These are phyloP conservation scores for Arabidopsis suecica DNA, from an alignment of 345 rosid species.

Conservation along the genomic window DNA sequence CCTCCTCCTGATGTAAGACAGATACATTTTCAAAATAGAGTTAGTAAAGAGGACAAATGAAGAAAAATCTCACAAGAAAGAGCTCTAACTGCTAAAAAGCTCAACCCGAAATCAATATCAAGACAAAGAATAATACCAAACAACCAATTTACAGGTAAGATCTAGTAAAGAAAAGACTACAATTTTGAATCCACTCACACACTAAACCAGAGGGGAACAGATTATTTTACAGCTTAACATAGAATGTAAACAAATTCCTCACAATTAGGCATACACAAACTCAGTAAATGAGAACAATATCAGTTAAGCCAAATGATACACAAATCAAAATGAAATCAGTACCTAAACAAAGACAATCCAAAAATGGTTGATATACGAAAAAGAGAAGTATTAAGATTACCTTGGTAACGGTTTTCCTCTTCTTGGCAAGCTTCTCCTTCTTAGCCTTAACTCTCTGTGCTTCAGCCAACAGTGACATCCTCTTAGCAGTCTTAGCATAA, in stretches of 20 bases:
- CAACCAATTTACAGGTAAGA: background rate
- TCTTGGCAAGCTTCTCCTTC: slow-evolving; percentile 96
- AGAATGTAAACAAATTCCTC: background rate
- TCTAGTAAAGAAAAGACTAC: background rate
- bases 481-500: slow-evolving; percentile 90
- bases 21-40: background rate
- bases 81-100: background rate
- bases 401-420: slow-evolving; percentile 77
- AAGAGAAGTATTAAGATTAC: slow-evolving; percentile 44
- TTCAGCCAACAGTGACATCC: slow-evolving; percentile 95
- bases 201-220: background rate
- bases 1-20: slow-evolving; percentile 68
- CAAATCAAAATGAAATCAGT: background rate
- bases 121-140: background rate
- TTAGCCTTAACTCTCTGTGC: slow-evolving; percentile 90
- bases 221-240: background rate
- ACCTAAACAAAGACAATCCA: background rate
- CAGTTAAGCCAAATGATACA: background rate
- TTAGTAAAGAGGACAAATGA: background rate
- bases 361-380: background rate
- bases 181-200: background rate
- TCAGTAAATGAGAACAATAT: background rate
- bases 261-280: background rate
- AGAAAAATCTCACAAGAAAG: background rate
- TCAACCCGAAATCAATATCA: background rate